phyloP scores from a whole-genome alignment of 2,329 filamentous ascomycete species.

The Calonectria hawksworthii region DNA sequence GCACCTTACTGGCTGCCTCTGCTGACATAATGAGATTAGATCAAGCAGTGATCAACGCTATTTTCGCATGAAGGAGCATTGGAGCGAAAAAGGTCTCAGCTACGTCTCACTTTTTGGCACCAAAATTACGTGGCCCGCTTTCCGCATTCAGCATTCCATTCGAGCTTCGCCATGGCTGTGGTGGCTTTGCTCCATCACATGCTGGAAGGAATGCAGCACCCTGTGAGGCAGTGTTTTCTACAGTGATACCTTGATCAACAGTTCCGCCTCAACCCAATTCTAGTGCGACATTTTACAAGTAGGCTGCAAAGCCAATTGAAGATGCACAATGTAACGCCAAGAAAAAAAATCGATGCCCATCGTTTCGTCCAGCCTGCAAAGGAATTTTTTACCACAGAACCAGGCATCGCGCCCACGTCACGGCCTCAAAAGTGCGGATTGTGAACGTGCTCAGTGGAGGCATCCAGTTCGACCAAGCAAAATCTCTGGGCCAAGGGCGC shows the following conservation, averaged over 20 bases:
- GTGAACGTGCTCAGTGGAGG: background rate
- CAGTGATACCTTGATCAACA: background rate
- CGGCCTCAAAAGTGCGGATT: background rate
- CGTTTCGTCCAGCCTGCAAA: background rate
- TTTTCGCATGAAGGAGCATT: slow-evolving; percentile 2
- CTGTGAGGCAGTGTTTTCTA: background rate
- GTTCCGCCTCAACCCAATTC: background rate
- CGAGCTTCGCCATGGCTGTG: background rate
- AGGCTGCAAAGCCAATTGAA: background rate
- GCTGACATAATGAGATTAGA: background rate
- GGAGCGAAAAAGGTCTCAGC: background rate
- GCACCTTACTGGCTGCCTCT: background rate
- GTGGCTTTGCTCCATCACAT: background rate
- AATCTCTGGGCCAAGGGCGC: background rate
- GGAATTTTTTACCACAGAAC: background rate
- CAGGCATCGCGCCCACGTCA: background rate
- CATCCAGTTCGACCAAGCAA: background rate
- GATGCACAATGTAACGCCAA: background rate
- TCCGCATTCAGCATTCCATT: slow-evolving; percentile 3
- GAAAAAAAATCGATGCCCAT: background rate
- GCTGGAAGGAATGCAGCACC: too few species aligned
- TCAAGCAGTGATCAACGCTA: background rate
- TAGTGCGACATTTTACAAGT: background rate
- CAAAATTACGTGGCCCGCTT: background rate
- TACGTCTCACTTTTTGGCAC: background rate